A percentile compares a stretch with the other conserved stretches of the same genome.
Evolutionary conservation across 2,329 filamentous ascomycete genomes (phyloP).

Genomic region (Cladobotryum mycophilum): DNA sequence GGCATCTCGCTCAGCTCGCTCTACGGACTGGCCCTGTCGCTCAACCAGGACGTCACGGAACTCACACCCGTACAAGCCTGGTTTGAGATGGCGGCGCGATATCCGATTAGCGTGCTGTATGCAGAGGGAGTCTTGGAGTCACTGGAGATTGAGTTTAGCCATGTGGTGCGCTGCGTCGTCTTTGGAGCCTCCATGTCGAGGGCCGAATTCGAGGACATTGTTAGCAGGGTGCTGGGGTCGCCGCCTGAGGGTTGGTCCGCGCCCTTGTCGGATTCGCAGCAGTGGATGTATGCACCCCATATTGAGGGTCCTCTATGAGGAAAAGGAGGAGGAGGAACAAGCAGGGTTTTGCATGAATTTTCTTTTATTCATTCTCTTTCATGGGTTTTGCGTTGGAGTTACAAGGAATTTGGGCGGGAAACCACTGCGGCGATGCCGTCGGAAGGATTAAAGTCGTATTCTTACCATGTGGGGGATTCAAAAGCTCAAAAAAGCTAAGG

Average conservation of each 20-base stretch:
- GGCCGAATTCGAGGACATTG: slow-evolving; percentile 40
- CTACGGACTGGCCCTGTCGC: slow-evolving; percentile 38
- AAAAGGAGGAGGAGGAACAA: no score
- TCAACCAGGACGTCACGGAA: slow-evolving; percentile 36
- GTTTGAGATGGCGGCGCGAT: slow-evolving; percentile 44
- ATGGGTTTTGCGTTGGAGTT: no score
- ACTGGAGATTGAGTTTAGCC: slow-evolving; percentile 36
- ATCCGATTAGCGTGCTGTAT: slow-evolving; percentile 34
- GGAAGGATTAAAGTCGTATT: no score
- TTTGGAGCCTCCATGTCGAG: slow-evolving; percentile 45
- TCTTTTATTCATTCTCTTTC: no score
- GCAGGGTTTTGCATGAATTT: no score
- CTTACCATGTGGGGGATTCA: no score
- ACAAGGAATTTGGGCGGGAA: no score
- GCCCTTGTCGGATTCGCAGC: no score
- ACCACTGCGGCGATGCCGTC: no score
- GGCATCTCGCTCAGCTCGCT: slow-evolving; percentile 38
- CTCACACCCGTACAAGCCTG: slow-evolving; percentile 48
- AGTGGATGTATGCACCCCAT: no score
- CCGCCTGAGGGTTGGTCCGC: not conserved
- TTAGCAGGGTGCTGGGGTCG: slow-evolving; percentile 33
- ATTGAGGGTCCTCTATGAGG: no score
- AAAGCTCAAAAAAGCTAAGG: no score
- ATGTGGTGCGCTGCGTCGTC: slow-evolving; percentile 39
- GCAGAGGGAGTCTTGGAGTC: slow-evolving; percentile 26